Evolutionary conservation across 129 eudicot genomes (phyloP), one percentile per base, ranked within the genome.

Genomic region (Solidago caesia): DNA sequence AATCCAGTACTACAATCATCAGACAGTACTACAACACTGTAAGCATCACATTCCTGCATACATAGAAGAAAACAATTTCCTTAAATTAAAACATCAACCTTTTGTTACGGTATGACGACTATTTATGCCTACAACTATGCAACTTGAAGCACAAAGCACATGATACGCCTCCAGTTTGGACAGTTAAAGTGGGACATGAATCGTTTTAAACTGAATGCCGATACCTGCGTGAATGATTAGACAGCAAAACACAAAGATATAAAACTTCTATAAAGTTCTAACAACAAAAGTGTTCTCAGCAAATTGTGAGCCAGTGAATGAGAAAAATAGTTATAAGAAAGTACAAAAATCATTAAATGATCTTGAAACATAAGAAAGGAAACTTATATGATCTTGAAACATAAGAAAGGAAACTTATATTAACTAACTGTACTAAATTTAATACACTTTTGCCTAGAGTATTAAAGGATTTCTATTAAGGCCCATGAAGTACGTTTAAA

Each of bases 21-120:
- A 68, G 87, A 87, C 59, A 84, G 62, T 64, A 88, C 53, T 72
- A 84, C 76, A 69, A 86, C 75, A 58, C 87, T 79, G 51, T 84
- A 87, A 42, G 75, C 76, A 74, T 77, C 86, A 75, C 82, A 88
- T 74, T 80, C 85, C 97, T 91, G 81, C 75, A 82, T 43, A 73
- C 52, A 67, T 48, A 66, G 68, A 67, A 79, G 52, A 27, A 8
- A 73, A 57, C 9, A 6, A 43, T 64, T 8, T 29, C 39, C 62
- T 77, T 44, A 41, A 51, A 42, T 63, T 49, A 75, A 65, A 67
- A 10, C 58, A 56, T 68, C 10, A 58, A 56, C 48, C 5, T 68
- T 45, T 68, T 44, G 53, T 42, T 33, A 53, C 21, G 2, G 51
- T 62, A 9, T 5, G 59, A n/a, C 16, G 25, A 21, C 58, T 52